These are phyloP conservation scores for Penicillium sp. DNA, from an alignment of 2,329 filamentous ascomycete genomes.

Conservation along the genomic window DNA sequence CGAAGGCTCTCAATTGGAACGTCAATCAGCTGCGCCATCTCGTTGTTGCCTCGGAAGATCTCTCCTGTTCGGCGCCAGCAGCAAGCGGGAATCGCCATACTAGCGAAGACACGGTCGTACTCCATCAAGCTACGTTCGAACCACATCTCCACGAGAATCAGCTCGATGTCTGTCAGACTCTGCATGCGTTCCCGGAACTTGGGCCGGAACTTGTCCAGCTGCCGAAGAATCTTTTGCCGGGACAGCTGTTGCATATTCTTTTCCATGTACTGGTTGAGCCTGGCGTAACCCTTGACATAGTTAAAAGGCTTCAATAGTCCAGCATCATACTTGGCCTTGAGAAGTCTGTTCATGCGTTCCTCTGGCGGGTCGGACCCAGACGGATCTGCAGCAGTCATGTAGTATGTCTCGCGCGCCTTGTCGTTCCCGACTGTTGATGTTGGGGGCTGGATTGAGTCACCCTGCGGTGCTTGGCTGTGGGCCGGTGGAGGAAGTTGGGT, in stretches of 20 bases:
- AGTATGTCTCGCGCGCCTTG: slow-evolving; percentile 76
- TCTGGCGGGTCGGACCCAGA: slow-evolving; percentile 83
- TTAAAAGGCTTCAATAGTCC: slow-evolving; percentile 95
- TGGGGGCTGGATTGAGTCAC: slow-evolving; percentile 60
- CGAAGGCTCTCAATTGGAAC: slow-evolving; percentile 86
- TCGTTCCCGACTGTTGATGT: slow-evolving; percentile 64
- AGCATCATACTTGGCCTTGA: slow-evolving; percentile 94
- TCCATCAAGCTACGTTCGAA: slow-evolving; percentile 96
- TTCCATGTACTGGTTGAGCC: slow-evolving; percentile 88
- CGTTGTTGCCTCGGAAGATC: slow-evolving; percentile 95
- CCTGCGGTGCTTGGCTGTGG: slow-evolving; percentile 34
- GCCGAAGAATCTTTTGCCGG: slow-evolving; percentile 86
- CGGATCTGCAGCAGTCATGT: slow-evolving; percentile 93
- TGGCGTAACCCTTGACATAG: slow-evolving; percentile 93
- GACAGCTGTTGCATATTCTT: slow-evolving; percentile 76
- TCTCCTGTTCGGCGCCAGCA: slow-evolving; percentile 96
- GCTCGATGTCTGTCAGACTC: slow-evolving; percentile 84
- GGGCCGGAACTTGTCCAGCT: slow-evolving; percentile 87
- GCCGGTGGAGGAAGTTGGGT: slow-evolving; percentile 36
- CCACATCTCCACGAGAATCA: slow-evolving; percentile 98
- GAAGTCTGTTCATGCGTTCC: slow-evolving; percentile 89
- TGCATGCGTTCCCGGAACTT: slow-evolving; percentile 97
- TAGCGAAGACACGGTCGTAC: slow-evolving; percentile 96
- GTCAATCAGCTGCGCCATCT: slow-evolving; percentile 95
- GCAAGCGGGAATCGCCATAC: slow-evolving; percentile 97